Conservation (phyloP, 441 rosid genomes). For the Aleurites moluccanus region DNA sequence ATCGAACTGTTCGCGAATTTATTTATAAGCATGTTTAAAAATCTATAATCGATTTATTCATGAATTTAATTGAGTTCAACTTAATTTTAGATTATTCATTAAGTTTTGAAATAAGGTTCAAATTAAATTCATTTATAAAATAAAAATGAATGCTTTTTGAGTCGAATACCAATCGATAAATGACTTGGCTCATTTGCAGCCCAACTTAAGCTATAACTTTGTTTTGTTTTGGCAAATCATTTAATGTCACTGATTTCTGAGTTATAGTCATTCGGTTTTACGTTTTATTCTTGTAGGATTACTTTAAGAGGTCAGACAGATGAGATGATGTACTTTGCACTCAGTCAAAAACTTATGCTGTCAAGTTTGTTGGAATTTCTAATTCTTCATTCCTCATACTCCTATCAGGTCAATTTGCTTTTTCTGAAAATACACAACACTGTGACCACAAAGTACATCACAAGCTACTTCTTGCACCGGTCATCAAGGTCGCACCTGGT, state of each 20-base stretch:
- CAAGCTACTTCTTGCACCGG: slow-evolving; percentile 36
- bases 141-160: too few relatives aligned
- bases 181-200: too few relatives aligned
- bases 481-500: slow-evolving; percentile 67
- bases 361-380: slow-evolving; percentile 83
- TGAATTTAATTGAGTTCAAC: too few relatives aligned
- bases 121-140: too few relatives aligned
- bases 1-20: too few relatives aligned
- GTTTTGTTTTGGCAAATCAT: neutral
- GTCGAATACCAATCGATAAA: too few relatives aligned
- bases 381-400: slow-evolving; percentile 79
- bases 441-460: slow-evolving; percentile 19
- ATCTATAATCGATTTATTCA: too few relatives aligned
- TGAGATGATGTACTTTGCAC: slow-evolving; percentile 92
- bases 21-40: too few relatives aligned
- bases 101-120: too few relatives aligned
- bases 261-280: neutral
- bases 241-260: neutral
- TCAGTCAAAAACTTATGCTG: slow-evolving; percentile 64
- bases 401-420: slow-evolving; percentile 39
- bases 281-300: slow-evolving; percentile 40
- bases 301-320: slow-evolving; percentile 75
- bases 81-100: too few relatives aligned
- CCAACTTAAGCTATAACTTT: neutral
- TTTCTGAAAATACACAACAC: slow-evolving; percentile 28